Conservation (phyloP, 208 protist species). For the Crithidia mellificae region DNA sequence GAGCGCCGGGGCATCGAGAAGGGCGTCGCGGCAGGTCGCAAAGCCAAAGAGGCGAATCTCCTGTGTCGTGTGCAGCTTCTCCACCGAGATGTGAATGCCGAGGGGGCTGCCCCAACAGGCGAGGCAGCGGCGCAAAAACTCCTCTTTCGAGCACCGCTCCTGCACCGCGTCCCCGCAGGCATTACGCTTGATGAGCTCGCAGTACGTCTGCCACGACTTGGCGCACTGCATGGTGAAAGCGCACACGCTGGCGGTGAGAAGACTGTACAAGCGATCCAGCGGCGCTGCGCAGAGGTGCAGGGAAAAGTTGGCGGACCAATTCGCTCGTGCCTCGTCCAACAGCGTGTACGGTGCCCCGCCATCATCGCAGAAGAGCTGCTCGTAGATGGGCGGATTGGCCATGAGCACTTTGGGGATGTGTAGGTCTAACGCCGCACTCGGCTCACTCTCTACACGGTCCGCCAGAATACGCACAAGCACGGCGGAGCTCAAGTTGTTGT, state of each 20-base stretch:
- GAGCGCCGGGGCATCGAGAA: conserved; percentile 22
- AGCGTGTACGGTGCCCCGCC: conserved; percentile 29
- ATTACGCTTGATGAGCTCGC: conserved; percentile 39
- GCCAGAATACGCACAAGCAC: conserved; percentile 50
- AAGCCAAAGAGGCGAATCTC: conserved; percentile 37
- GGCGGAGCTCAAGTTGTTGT: conserved; percentile 76
- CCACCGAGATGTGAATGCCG: conserved; percentile 48
- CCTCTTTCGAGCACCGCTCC: conserved; percentile 51
- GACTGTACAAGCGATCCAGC: conserved; percentile 48
- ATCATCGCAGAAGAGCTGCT: conserved; percentile 49
- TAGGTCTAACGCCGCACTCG: conserved; percentile 28
- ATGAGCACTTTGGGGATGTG: conserved; percentile 28
- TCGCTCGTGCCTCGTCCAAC: conserved; percentile 23
- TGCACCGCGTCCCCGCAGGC: conserved; percentile 25
- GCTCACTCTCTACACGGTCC: conserved; percentile 46
- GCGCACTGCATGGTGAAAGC: conserved; percentile 65
- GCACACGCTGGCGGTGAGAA: conserved; percentile 63
- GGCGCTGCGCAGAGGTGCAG: conserved; percentile 30
- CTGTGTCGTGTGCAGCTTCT: conserved; percentile 12
- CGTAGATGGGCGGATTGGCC: conserved; percentile 59
- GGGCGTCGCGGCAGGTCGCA: conserved; percentile 25
- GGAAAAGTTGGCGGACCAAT: conserved; percentile 21
- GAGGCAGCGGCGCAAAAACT: conserved; percentile 54
- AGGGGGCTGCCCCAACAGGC: conserved; percentile 69
- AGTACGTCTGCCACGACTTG: conserved; percentile 64